Evolutionary conservation across 768 basidiomycete genomes (phyloP).

Genomic region (Nevesoporus exiguus): DNA sequence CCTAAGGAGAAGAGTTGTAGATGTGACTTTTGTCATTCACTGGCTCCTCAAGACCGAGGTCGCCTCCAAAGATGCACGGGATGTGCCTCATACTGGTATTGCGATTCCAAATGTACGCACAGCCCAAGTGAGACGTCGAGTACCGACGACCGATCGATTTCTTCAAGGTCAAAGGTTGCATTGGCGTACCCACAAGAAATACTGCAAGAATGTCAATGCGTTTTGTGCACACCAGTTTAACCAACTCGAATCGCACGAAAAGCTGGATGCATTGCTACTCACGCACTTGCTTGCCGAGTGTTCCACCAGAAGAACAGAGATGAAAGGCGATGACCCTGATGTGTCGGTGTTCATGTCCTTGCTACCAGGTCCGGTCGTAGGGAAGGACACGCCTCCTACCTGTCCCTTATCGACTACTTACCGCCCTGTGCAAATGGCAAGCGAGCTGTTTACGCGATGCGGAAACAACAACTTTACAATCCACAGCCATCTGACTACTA

Average conservation of each 20-base stretch:
- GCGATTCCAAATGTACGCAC: conserved; percentile 55
- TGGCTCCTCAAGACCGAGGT: conserved; percentile 23
- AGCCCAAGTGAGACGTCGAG: conserved; percentile 4
- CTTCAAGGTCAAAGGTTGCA: conserved; percentile 60
- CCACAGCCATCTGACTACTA: conserved; percentile 65
- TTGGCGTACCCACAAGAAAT: conserved; percentile 63
- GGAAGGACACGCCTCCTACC: conserved; percentile 26
- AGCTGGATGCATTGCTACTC: conserved; percentile 59
- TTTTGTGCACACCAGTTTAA: conserved; percentile 45
- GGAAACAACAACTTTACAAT: conserved; percentile 81
- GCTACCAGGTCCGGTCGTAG: conserved; percentile 39
- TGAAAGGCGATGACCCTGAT: conserved; percentile 17
- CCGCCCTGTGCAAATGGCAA: conserved; percentile 18
- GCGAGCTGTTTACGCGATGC: conserved; percentile 54
- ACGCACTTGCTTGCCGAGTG: conserved; percentile 55
- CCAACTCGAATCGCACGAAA: conserved; percentile 49
- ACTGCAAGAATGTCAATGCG: conserved; percentile 58
- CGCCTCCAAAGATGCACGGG: conserved; percentile 57
- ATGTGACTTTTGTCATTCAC: conserved; percentile 62
- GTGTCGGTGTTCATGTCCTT: conserved; percentile 42
- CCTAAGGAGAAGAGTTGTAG: conserved; percentile 56
- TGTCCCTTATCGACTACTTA: conserved; percentile 32
- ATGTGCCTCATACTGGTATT: conserved; percentile 75
- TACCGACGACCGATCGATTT: conserved; percentile 8
- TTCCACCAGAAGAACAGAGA: conserved; percentile 10